phyloP scores from a whole-genome alignment of 2,329 filamentous ascomycete genomes.

The Incumbomyces delicatus region DNA sequence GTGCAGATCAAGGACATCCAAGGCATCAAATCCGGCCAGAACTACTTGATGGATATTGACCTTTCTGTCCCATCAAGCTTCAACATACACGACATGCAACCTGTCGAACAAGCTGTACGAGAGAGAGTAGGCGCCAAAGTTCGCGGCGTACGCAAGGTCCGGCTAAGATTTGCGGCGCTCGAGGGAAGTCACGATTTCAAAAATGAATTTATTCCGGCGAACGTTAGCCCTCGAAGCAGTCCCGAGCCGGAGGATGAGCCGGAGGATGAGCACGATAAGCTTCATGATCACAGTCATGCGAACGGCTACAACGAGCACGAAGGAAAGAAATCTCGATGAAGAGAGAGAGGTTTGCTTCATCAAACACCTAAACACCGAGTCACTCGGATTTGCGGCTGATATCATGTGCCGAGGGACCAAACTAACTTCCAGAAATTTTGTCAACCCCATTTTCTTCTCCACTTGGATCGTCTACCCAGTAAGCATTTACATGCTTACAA shows the following conservation, averaged over 20 bases:
- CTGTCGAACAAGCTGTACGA: constrained; percentile 64
- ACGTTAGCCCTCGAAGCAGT: constrained; percentile 48
- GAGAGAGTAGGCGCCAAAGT: constrained; percentile 65
- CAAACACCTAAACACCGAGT: neutral
- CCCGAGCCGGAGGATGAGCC: constrained; percentile 52
- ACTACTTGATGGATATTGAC: constrained; percentile 87
- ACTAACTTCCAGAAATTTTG: too few relatives aligned
- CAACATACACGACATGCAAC: constrained; percentile 60
- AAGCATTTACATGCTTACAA: too few relatives aligned
- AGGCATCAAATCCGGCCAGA: constrained; percentile 91
- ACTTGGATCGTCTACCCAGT: too few relatives aligned
- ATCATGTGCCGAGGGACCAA: too few relatives aligned
- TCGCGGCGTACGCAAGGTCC: constrained; percentile 71
- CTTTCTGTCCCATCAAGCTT: constrained; percentile 67
- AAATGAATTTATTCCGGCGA: constrained; percentile 68
- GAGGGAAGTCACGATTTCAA: constrained; percentile 52
- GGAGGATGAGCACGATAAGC: constrained; percentile 37
- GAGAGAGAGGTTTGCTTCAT: neutral
- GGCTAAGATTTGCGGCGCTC: constrained; percentile 70
- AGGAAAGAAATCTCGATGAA: constrained; percentile 1
- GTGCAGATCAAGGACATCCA: constrained; percentile 69
- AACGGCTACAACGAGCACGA: constrained; percentile 10
- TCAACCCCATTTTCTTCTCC: too few relatives aligned
- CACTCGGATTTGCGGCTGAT: too few relatives aligned
- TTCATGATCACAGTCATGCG: constrained; percentile 24